Evolutionary conservation across 2,329 filamentous ascomycete genomes (phyloP).

Genomic region (Diaporthe batatas): DNA sequence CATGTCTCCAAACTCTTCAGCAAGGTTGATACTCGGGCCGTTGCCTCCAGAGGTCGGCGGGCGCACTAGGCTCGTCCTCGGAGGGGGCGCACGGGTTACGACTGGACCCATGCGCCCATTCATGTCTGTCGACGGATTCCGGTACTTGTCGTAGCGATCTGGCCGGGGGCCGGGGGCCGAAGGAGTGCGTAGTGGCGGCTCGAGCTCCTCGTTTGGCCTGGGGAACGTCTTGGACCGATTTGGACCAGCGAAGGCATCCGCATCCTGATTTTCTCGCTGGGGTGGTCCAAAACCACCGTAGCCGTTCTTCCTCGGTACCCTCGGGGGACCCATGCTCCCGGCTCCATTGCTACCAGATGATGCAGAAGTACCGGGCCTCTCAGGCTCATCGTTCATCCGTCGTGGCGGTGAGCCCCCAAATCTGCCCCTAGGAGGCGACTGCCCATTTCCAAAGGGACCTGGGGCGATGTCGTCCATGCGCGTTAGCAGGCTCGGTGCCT

Average conservation of each 20-base stretch:
- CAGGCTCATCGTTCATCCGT: conserved; percentile 42
- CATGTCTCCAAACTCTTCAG: conserved; percentile 70
- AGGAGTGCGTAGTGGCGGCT: conserved; percentile 58
- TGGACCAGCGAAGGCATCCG: conserved; percentile 53
- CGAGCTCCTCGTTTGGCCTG: conserved; percentile 53
- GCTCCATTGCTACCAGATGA: conserved; percentile 51
- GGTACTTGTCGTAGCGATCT: conserved; percentile 54
- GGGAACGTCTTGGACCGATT: conserved; percentile 69
- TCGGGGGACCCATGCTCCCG: conserved; percentile 53
- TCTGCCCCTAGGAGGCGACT: conserved; percentile 37
- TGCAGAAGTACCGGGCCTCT: conserved; percentile 50
- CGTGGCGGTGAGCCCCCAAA: conserved; percentile 32
- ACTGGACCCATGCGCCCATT: conserved; percentile 57
- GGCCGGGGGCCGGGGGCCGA: conserved; percentile 62
- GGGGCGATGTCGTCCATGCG: conserved; percentile 76
- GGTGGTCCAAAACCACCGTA: conserved; percentile 71
- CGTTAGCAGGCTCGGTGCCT: conserved; percentile 62
- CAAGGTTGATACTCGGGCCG: conserved; percentile 65
- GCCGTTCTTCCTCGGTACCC: conserved; percentile 62
- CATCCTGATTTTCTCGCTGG: conserved; percentile 53
- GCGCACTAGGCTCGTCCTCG: conserved; percentile 62
- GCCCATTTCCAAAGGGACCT: conserved; percentile 69
- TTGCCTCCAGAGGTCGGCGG: conserved; percentile 56
- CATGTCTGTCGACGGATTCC: conserved; percentile 47
- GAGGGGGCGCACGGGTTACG: conserved; percentile 66